Conservation (phyloP, 495 filamentous ascomycete genomes). For the Rostrohypoxylon terebratum region DNA sequence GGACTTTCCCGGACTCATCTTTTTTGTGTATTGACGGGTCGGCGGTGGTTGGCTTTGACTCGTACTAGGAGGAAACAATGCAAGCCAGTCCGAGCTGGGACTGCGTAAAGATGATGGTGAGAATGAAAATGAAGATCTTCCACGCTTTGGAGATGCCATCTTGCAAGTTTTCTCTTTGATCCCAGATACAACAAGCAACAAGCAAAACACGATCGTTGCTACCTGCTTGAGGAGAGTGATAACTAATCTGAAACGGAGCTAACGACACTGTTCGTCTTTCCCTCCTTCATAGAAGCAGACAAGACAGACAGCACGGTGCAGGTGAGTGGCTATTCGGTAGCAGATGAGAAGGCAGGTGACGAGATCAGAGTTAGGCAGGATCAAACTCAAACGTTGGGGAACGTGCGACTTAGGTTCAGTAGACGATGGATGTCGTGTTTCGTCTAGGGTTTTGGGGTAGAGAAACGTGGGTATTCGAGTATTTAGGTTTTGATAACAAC, state of each 20-base stretch:
- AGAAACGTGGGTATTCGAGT: constrained; percentile 11
- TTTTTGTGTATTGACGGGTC: constrained; percentile 29
- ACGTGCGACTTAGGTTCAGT: constrained; percentile 37
- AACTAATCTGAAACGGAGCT: constrained; percentile 31
- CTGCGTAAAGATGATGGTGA: constrained; percentile 26
- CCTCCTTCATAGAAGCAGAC: constrained; percentile 17
- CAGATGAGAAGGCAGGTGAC: background rate
- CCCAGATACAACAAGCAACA: background rate
- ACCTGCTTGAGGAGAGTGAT: constrained; percentile 12
- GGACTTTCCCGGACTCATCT: constrained; percentile 28
- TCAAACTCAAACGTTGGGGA: constrained; percentile 31
- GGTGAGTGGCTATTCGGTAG: background rate
- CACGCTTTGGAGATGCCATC: constrained; percentile 29
- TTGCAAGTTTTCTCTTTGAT: constrained; percentile 1
- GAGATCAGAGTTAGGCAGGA: constrained; percentile 29
- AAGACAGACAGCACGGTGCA: background rate
- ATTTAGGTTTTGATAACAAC: constrained; percentile 38
- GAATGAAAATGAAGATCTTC: constrained; percentile 36
- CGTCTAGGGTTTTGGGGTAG: constrained; percentile 20
- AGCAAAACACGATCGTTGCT: constrained; percentile 23
- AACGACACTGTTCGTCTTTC: constrained; percentile 17
- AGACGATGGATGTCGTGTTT: constrained; percentile 13
- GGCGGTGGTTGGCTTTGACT: constrained; percentile 35
- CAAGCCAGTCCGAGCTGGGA: constrained; percentile 28
- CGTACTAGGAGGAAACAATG: constrained; percentile 19